Conservation (phyloP, 1,284 basidiomycete species). For the Paramarasmius palmivorus region DNA sequence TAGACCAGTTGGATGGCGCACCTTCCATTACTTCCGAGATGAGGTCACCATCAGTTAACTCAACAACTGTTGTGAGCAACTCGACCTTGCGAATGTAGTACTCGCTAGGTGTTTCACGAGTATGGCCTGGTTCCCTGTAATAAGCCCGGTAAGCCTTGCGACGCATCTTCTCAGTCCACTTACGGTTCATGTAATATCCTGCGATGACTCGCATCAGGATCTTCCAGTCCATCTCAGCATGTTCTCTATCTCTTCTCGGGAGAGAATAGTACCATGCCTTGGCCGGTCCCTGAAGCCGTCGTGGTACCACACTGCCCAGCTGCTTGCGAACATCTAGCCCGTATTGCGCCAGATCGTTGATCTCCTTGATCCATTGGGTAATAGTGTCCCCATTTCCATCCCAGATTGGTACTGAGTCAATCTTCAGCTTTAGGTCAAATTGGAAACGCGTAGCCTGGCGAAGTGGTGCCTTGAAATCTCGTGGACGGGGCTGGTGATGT, state of each 20-base stretch:
- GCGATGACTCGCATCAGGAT: background rate
- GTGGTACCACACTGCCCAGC: conserved; percentile 1
- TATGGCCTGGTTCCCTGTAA: conserved; percentile 24
- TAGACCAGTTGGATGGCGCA: conserved; percentile 19
- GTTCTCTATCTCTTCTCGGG: background rate
- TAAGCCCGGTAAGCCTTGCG: background rate
- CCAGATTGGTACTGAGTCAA: conserved; percentile 6
- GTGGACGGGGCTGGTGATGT: background rate
- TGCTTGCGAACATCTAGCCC: background rate
- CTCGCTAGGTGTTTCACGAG: conserved; percentile 27
- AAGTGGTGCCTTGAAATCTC: background rate
- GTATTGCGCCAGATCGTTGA: conserved; percentile 4
- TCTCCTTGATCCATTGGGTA: conserved; percentile 2
- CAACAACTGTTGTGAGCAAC: conserved; percentile 17
- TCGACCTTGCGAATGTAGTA: conserved; percentile 29
- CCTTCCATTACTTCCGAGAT: conserved; percentile 30
- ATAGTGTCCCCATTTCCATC: conserved; percentile 8
- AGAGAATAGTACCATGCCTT: conserved; percentile 5
- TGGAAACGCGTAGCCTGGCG: background rate
- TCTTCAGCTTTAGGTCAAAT: conserved; percentile 7
- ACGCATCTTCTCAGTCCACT: conserved; percentile 4
- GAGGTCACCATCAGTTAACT: conserved; percentile 19
- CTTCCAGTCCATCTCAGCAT: background rate
- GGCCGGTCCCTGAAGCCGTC: background rate
- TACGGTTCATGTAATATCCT: conserved; percentile 4